Base-by-base conservation (phyloP, 768 basidiomycete genomes). In the Mycena haematopus region DNA sequence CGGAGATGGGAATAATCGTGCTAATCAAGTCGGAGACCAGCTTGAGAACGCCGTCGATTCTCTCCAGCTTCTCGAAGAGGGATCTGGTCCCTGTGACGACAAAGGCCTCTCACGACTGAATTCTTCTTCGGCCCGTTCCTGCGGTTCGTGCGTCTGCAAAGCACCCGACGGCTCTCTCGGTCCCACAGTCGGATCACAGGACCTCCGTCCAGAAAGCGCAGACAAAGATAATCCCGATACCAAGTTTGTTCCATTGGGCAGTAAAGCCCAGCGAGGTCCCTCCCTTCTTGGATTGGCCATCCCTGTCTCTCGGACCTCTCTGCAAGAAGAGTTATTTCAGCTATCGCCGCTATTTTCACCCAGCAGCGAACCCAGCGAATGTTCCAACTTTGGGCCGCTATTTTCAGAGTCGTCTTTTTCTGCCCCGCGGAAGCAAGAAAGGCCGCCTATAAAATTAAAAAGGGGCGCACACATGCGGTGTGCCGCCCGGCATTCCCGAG, bases 341-440 rank as follows among this genome's bases (percentile, higher is more conserved):
- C 50, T 55, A 11, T 67, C 66, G 17, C 59, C 66, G 35, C 50
- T 67, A 51, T 67, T 67, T 42, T 67, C 62, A 50, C 62, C 66
- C 6, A 13, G 24, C n/a, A 55, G 19, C 2, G 52, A 46, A n/a
- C 33, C 21, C 22, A 21, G 49, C 19, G 47, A 24, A 45, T 8
- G 10, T 47, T 50, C 60, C 29, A 22, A 40, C 7, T 35, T 47
- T 46, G 54, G 21, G 21, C 53, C 4, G 21, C 27, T 51, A 59
- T 46, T 65, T 46, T 46, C 54, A 21, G 58, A 60, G 44, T n/a
- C 38, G n/a, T 45, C 54, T 38, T 60, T 60, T 59, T 56, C 54
- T 15, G 58, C 35, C 0, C 17, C 47, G 19, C 62, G 56, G 31
- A 42, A 22, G n/a, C 40, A 9, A 1, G 14, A 6, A 13, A 24